Evolutionary conservation across 2,329 filamentous ascomycete species (phyloP), one percentile per base, ranked within the genome.

Genomic region (Calonectria naviculata): DNA sequence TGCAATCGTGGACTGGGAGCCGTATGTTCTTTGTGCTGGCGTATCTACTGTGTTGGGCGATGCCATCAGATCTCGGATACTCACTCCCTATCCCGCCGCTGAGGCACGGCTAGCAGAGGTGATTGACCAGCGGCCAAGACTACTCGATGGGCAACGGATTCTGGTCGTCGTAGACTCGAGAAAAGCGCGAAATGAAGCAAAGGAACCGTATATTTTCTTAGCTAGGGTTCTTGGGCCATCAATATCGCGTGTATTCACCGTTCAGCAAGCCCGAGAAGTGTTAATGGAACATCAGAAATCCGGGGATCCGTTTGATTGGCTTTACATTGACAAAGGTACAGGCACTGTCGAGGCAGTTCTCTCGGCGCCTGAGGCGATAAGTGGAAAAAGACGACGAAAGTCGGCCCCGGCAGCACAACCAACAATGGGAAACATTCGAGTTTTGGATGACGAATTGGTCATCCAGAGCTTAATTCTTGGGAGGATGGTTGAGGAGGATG

Each of bases 401-500:
- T 83, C 71, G 68, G 80, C 66, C 13, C 21, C 70, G 21, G 49
- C 54, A 52, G 74, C 56, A 10, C 68, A 46, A 69, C 72, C 68
- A 19, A 78, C 84, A 49, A 84, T 87, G 15, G 86, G 88, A 76
- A 88, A 83, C 71, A 86, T 95, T 42, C 89, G 88, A 73, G 88
- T 97, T 52, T 89, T 97, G 64, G 93, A 92, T 67, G 93, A 97
- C 81, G 96, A 98, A 83, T 91, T 96, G 80, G 91, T 98, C 26
- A 92, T 97, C 67, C 96, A 99, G 86, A 98, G 95, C 81, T 85
- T 98, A 70, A 98, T 99, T 73, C 82, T 98, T 62, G 96, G 95
- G 1, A 90, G 91, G 71, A 84, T 98, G 75, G 89, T 95, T 64
- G 92, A 94, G 72, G 89, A 90, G 61, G 87, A 84, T 15, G 88